Evolutionary conservation across 495 filamentous ascomycete genomes (phyloP).

Genomic region (Aspergillus biplanus): DNA sequence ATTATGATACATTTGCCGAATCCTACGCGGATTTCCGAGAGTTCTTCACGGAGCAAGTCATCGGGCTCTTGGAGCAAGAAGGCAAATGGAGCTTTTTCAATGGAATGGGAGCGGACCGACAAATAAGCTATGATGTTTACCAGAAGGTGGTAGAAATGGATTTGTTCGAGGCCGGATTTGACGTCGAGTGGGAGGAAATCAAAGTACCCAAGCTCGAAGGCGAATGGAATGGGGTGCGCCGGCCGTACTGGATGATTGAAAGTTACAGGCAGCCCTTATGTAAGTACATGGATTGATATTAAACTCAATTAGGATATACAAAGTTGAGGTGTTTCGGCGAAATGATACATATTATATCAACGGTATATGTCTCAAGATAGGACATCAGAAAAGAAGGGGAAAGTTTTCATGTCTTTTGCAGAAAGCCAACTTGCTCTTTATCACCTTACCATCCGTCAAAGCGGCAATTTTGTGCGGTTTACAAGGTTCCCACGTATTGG

Average conservation of each 20-base stretch:
- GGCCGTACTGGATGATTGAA: conserved; percentile 85
- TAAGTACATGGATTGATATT: conserved; percentile 59
- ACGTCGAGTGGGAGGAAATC: conserved; percentile 82
- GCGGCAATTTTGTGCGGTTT: neutral
- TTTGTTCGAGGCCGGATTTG: conserved; percentile 86
- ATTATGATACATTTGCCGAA: conserved; percentile 98
- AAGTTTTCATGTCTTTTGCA: too few relatives aligned
- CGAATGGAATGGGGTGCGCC: conserved; percentile 82
- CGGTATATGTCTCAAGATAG: neutral
- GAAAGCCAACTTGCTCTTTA: too few relatives aligned
- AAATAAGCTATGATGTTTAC: conserved; percentile 95
- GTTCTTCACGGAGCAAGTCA: conserved; percentile 88
- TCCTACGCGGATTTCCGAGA: conserved; percentile 80
- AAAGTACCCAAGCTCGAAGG: conserved; percentile 66
- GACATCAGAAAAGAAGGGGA: neutral
- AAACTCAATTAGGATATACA: conserved; percentile 4
- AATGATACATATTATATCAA: neutral
- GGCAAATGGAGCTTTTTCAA: conserved; percentile 94
- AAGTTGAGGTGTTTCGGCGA: neutral
- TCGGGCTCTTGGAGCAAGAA: conserved; percentile 70
- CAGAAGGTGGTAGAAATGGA: conserved; percentile 91
- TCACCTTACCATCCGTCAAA: too few relatives aligned
- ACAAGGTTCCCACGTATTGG: conserved; percentile 15
- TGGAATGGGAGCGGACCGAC: conserved; percentile 88
- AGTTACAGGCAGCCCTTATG: conserved; percentile 71